A percentile compares a stretch with the other conserved stretches of the same genome.
Conservation (phyloP, 768 basidiomycete species). For the Tricholoma terreum region DNA sequence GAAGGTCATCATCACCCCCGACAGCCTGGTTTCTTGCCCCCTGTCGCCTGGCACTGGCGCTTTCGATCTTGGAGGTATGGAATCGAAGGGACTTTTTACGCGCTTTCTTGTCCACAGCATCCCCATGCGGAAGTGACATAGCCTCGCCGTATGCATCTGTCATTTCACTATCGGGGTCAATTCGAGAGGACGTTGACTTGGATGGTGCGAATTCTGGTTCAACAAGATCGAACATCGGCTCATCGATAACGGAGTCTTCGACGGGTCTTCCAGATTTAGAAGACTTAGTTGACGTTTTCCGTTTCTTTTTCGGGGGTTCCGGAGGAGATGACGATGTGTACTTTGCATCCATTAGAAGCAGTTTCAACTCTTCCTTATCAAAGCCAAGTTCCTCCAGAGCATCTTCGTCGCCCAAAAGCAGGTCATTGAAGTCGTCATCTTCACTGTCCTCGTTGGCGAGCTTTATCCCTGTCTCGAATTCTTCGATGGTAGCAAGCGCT, state of each 20-base stretch:
- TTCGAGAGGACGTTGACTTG: constrained; percentile 26
- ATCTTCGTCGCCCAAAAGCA: constrained; percentile 37
- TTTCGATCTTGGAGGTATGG: constrained; percentile 90
- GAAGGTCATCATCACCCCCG: constrained; percentile 95
- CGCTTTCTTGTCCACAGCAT: constrained; percentile 80
- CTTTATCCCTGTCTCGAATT: constrained; percentile 63
- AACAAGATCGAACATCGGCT: constrained; percentile 66
- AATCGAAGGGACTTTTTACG: constrained; percentile 84
- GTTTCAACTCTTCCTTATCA: constrained; percentile 49
- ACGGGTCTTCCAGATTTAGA: constrained; percentile 16
- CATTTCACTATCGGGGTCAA: constrained; percentile 19
- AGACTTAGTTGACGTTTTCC: constrained; percentile 45
- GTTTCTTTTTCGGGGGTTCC: constrained; percentile 60
- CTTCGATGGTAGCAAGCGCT: constrained; percentile 76
- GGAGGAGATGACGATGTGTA: constrained; percentile 20
- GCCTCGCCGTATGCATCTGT: constrained; percentile 73
- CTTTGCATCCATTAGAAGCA: constrained; percentile 52
- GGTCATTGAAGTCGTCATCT: constrained; percentile 42
- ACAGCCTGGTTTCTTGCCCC: constrained; percentile 66
- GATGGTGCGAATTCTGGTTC: constrained; percentile 70
- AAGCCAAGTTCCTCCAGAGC: constrained; percentile 42
- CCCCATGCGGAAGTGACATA: constrained; percentile 60
- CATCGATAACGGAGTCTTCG: not conserved
- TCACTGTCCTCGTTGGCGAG: constrained; percentile 46
- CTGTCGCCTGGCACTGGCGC: constrained; percentile 69